Conservation (phyloP, 305 asterid species). For the Solanum hybrid region DNA sequence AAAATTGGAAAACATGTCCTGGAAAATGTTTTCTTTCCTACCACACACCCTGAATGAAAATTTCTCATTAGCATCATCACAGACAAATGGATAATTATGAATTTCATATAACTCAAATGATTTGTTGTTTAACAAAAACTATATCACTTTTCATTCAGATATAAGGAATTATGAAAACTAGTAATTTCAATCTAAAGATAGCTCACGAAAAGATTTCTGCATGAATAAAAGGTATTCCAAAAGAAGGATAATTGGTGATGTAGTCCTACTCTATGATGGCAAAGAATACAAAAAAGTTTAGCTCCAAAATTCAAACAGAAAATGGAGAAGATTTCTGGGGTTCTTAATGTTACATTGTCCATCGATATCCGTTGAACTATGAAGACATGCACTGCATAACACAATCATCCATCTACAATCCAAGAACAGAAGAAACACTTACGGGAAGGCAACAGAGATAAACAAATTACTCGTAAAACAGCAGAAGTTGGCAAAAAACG, state of each 20-base stretch:
- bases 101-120: not conserved
- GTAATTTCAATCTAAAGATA: not conserved
- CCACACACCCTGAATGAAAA: not conserved
- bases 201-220: not conserved
- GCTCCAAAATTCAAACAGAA: not conserved
- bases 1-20: not conserved
- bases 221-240: not conserved
- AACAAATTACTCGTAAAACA: not conserved
- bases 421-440: slow-evolving; percentile 18
- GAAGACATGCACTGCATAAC: slow-evolving; percentile 44
- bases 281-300: not conserved
- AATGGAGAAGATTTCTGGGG: slow-evolving; percentile 5
- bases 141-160: not conserved
- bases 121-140: not conserved
- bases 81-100: not conserved
- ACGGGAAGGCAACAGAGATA: slow-evolving; percentile 6
- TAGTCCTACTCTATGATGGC: not conserved
- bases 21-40: not conserved
- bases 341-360: slow-evolving; percentile 20
- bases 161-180: not conserved
- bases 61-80: not conserved
- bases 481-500: not conserved
- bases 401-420: slow-evolving; percentile 70
- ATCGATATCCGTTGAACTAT: slow-evolving; percentile 35
- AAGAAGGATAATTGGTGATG: not conserved